phyloP scores from a whole-genome alignment of 164 flowering plant genomes.

The Vitis rupestris region DNA sequence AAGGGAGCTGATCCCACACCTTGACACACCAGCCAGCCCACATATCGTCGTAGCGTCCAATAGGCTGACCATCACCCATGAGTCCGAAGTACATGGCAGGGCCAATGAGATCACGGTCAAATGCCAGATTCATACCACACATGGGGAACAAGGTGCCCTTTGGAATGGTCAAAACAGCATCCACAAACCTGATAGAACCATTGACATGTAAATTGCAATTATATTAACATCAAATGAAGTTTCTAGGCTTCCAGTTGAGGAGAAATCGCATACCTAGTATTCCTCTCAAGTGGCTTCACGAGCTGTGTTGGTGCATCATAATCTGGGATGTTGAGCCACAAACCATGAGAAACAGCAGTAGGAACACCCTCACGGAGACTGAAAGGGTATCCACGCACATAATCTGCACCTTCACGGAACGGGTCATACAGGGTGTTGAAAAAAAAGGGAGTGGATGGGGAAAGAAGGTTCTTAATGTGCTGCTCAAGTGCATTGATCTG shows the following conservation, averaged over 20 bases:
- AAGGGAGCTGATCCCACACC: constrained; percentile 26
- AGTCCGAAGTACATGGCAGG: constrained; percentile 85
- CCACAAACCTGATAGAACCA: constrained; percentile 48
- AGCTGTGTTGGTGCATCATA: constrained; percentile 81
- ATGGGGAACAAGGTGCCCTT: constrained; percentile 75
- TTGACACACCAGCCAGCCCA: constrained; percentile 84
- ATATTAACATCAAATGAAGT: too few relatives aligned
- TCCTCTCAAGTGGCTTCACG: constrained; percentile 68
- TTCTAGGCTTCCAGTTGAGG: not conserved
- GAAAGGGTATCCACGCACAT: constrained; percentile 80
- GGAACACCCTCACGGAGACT: constrained; percentile 79
- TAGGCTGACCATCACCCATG: constrained; percentile 86
- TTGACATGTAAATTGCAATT: too few relatives aligned
- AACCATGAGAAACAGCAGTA: constrained; percentile 77
- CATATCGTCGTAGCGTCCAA: constrained; percentile 79
- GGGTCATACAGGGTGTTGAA: constrained; percentile 81
- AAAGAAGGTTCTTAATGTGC: constrained; percentile 67
- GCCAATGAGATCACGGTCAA: constrained; percentile 68
- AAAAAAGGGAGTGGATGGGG: constrained; percentile 71
- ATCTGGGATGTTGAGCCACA: constrained; percentile 78
- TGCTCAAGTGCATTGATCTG: constrained; percentile 62
- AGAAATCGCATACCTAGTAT: constrained; percentile 32
- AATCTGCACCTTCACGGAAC: constrained; percentile 64
- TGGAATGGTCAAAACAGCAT: constrained; percentile 64
- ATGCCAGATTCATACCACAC: constrained; percentile 74